Percentiles rank a stretch among this genome's conserved stretches.
These are phyloP conservation scores for Avena atlantica DNA, from an alignment of 176 grass and related monocot species.

Conservation along the genomic window DNA sequence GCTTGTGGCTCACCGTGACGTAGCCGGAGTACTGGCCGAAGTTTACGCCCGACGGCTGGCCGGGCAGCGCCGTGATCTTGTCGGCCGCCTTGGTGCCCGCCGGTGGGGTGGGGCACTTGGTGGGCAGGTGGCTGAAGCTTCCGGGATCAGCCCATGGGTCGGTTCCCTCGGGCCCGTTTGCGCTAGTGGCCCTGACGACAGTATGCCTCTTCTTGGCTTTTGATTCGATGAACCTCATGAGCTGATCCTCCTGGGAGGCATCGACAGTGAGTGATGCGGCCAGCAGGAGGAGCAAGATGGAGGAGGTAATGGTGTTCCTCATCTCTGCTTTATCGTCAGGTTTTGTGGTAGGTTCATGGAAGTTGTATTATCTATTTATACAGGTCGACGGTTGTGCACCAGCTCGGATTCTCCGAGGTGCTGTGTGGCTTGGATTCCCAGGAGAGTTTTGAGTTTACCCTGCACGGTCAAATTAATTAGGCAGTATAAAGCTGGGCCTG, in stretches of 20 bases:
- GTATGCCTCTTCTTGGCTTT: neutral
- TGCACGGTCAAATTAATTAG: neutral
- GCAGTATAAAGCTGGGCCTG: neutral
- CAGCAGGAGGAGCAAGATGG: conserved; percentile 14
- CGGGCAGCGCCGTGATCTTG: conserved; percentile 41
- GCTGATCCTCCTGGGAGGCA: conserved; percentile 43
- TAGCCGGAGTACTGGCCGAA: conserved; percentile 58
- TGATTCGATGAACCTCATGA: conserved; percentile 26
- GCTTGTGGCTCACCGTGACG: conserved; percentile 46
- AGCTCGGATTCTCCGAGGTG: neutral
- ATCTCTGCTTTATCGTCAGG: neutral
- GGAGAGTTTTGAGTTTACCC: neutral
- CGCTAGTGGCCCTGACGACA: neutral
- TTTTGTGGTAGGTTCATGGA: neutral
- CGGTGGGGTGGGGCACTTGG: neutral
- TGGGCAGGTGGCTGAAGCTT: conserved; percentile 25
- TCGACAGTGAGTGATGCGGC: neutral
- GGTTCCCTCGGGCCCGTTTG: neutral
- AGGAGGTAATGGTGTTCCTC: neutral
- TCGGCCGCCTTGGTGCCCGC: conserved; percentile 43
- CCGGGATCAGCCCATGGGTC: conserved; percentile 14
- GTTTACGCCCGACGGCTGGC: conserved; percentile 49
- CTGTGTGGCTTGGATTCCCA: neutral
- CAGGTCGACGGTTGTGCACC: neutral
- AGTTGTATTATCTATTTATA: neutral